phyloP scores from a whole-genome alignment of 305 asterid species.

The Solanum aculeatissimum region DNA sequence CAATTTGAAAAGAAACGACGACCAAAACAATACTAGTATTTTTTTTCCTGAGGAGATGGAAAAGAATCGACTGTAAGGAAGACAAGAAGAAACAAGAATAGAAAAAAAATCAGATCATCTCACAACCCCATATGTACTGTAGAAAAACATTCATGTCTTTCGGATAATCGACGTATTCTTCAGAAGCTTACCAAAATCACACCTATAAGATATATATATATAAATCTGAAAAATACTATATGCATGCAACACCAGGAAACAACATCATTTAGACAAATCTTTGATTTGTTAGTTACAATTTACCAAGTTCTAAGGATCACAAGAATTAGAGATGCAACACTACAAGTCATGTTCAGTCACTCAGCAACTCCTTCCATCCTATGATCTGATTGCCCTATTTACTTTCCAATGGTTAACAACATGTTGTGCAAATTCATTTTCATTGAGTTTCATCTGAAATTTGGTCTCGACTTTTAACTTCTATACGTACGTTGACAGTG shows the following conservation, averaged over 20 bases:
- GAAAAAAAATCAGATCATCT: neutral
- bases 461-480: neutral
- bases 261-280: neutral
- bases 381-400: neutral
- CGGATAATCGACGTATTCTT: neutral
- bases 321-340: neutral
- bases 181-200: neutral
- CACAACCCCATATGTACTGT: neutral
- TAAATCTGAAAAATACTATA: neutral
- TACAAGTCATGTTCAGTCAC: neutral
- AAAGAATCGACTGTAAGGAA: neutral
- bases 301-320: neutral
- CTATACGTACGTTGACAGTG: neutral
- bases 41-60: neutral
- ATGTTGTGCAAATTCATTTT: neutral
- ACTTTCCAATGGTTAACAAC: no score
- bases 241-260: neutral
- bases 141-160: neutral
- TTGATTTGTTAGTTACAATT: neutral
- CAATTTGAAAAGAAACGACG: neutral
- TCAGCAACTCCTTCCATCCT: neutral
- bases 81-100: neutral
- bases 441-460: neutral
- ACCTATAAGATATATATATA: neutral
- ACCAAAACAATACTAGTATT: neutral